A percentile compares a stretch with the other conserved stretches of the same genome.
Evolutionary conservation across 331 rosid genomes (phyloP).

Genomic region (Quercus tomentella): DNA sequence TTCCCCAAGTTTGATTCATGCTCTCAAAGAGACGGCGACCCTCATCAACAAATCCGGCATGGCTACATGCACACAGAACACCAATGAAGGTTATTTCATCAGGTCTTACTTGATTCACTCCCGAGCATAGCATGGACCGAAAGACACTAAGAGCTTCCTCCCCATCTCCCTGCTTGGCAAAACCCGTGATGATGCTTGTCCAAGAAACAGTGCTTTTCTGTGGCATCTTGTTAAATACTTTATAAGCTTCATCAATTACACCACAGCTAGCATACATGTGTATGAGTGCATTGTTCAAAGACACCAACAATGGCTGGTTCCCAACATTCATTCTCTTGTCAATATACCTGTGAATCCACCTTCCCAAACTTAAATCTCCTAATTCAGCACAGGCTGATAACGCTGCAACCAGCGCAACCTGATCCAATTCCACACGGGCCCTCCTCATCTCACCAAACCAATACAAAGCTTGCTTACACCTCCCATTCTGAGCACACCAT

Average conservation of each 20-base stretch:
- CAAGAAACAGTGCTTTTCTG: constrained; percentile 57
- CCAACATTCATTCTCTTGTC: constrained; percentile 27
- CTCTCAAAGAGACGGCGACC: constrained; percentile 49
- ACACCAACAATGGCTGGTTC: constrained; percentile 30
- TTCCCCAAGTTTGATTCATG: constrained; percentile 52
- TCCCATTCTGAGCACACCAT: constrained; percentile 52
- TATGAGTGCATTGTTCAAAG: constrained; percentile 64
- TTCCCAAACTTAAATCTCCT: constrained; percentile 66
- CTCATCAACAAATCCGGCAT: constrained; percentile 58
- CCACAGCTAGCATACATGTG: constrained; percentile 85
- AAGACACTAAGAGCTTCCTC: constrained; percentile 64
- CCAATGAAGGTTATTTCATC: constrained; percentile 72
- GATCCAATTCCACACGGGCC: constrained; percentile 55
- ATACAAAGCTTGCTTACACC: constrained; percentile 44
- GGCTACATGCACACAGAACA: constrained; percentile 77
- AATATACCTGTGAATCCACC: constrained; percentile 61
- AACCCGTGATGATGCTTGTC: constrained; percentile 69
- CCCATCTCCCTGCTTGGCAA: constrained; percentile 69
- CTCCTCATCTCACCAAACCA: constrained; percentile 69
- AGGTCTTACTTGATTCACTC: constrained; percentile 46
- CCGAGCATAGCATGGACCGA: constrained; percentile 44
- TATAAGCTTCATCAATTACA: constrained; percentile 44
- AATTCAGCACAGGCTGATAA: constrained; percentile 73
- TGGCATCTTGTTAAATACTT: constrained; percentile 52
- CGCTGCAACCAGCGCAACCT: constrained; percentile 56